Base-by-base conservation (phyloP, 1,284 basidiomycete species). In the Schizopora paradoxa region DNA sequence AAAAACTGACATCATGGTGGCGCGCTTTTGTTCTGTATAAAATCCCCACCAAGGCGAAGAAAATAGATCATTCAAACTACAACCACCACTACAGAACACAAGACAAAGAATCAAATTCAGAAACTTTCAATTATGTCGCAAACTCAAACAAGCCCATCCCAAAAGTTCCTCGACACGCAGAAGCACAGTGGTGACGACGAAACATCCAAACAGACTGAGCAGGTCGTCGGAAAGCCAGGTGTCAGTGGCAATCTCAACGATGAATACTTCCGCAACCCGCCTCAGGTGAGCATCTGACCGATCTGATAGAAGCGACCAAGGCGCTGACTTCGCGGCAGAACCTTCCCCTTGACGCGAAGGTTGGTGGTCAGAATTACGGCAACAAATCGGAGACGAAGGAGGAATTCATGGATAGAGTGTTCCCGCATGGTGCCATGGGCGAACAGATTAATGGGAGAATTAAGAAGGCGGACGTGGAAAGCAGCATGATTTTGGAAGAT, bases 241-340 rank as follows among this genome's bases (percentile, higher is more conserved):
- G 59, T 61, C n/a, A 59, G 58, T 1, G 58, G 61, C 32, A 59
- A 58, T 23, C 55, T 66, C 47, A 61, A 66, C 48, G 61, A 66
- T 19, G 58, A 68, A 39, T 64, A 59, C 40, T 41, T 64, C 37
- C 55, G 50, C 31, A 39, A 62, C 34, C 60, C 66, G 25, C 66
- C 66, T 21, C 50, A 59, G 33, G 60, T 60, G 38, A 54, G 58
- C 54, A 37, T 45, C 27, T 13, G 14, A 25, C 18, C 6, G 3
- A 27, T 6, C 34, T 23, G 35, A 36, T 26, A 7, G 13, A 4
- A 27, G 8, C 6, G 21, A 3, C 16, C 13, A 13, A 41, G 28
- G 8, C 16, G 10, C 16, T 6, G 11, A 18, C 23, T 7, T 2
- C 19, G 2, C 11, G 19, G 27, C 40, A 45, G 44, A 45, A 45